Evolutionary conservation across 495 filamentous ascomycete genomes (phyloP).

Genomic region (Xylaria telfairii): DNA sequence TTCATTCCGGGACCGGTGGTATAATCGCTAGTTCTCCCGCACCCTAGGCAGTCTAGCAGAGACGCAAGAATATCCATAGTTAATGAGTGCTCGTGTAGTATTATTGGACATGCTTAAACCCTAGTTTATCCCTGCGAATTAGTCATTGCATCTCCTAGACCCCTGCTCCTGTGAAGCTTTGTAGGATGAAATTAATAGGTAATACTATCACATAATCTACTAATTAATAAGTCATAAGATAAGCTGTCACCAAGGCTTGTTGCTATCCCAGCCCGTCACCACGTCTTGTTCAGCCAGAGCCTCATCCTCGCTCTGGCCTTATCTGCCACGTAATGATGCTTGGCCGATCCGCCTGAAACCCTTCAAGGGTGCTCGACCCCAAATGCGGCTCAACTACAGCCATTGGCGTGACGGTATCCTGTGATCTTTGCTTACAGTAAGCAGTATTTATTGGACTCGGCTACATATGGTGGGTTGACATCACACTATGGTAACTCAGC

Average conservation of each 20-base stretch:
- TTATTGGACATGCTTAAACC: background rate
- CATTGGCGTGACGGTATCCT: background rate
- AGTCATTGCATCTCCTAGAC: background rate
- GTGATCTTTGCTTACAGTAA: background rate
- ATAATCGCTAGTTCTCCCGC: background rate
- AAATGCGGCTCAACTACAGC: background rate
- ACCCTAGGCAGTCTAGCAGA: background rate
- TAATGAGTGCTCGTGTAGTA: background rate
- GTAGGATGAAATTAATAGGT: constrained; percentile 1
- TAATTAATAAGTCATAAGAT: background rate
- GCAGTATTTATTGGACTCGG: constrained; percentile 3
- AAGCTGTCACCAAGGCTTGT: background rate
- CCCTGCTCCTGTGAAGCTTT: background rate
- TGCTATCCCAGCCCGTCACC: background rate
- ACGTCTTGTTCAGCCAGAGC: background rate
- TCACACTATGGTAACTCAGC: too few relatives aligned
- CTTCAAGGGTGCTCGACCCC: background rate
- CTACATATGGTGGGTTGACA: background rate
- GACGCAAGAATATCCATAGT: background rate
- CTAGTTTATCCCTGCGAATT: background rate
- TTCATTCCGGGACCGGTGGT: background rate
- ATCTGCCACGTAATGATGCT: too few relatives aligned
- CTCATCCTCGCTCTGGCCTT: background rate
- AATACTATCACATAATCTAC: background rate
- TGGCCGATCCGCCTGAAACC: background rate